phyloP scores from a whole-genome alignment of 2,329 filamentous ascomycete species.

The Xylaria arbuscula region DNA sequence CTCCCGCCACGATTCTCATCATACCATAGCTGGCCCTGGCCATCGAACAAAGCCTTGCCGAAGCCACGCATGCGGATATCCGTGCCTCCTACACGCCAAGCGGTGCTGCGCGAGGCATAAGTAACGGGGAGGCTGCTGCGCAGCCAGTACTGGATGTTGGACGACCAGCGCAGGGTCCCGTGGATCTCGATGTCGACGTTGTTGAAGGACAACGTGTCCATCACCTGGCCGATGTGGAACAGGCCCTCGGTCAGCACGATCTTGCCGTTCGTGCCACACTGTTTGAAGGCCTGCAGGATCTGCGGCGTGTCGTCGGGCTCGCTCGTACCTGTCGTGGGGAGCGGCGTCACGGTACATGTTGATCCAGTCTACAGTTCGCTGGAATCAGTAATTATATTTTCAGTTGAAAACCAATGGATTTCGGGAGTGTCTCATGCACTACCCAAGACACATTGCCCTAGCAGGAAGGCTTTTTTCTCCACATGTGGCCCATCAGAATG shows the following conservation, averaged over 20 bases:
- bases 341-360: conserved; percentile 48
- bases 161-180: conserved; percentile 58
- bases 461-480: too few species aligned
- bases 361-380: conserved; percentile 35
- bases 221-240: conserved; percentile 61
- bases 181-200: conserved; percentile 61
- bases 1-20: conserved; percentile 55
- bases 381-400: too few species aligned
- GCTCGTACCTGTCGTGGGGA: conserved; percentile 31
- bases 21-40: conserved; percentile 59
- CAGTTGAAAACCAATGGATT: too few species aligned
- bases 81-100: conserved; percentile 62
- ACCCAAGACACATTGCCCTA: too few species aligned
- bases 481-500: too few species aligned
- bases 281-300: conserved; percentile 61
- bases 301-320: conserved; percentile 61
- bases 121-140: conserved; percentile 58
- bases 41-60: conserved; percentile 59
- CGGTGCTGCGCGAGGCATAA: conserved; percentile 62
- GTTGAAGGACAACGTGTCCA: conserved; percentile 60
- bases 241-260: conserved; percentile 62
- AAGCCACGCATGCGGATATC: conserved; percentile 61
- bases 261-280: conserved; percentile 61
- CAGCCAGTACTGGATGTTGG: conserved; percentile 60
- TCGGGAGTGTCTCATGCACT: too few species aligned